These are phyloP conservation scores for Peronospora farinosa DNA, from an alignment of 352 stramenopile species.

Conservation along the genomic window DNA sequence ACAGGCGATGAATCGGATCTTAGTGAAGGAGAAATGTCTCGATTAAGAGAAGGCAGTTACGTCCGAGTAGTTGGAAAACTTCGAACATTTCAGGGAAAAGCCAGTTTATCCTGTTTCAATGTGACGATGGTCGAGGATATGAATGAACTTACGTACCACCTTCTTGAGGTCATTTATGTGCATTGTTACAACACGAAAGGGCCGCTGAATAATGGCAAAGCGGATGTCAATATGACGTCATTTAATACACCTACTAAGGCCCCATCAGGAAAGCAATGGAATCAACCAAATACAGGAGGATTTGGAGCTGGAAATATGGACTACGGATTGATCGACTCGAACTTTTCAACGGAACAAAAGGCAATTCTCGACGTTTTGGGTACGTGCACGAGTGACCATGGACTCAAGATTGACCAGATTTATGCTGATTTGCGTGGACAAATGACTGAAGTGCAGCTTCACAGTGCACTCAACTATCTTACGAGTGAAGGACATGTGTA, in stretches of 20 bases:
- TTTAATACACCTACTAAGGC: conserved; percentile 41
- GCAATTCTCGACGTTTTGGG: conserved; percentile 73
- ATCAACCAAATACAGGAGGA: conserved; percentile 19
- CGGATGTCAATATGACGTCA: conserved; percentile 24
- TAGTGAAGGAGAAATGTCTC: conserved; percentile 49
- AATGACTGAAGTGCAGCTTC: conserved; percentile 62
- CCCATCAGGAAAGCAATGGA: conserved; percentile 12
- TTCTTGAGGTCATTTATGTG: conserved; percentile 90
- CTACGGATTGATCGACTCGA: conserved; percentile 64
- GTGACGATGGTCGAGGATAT: conserved; percentile 82
- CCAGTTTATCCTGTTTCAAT: conserved; percentile 82
- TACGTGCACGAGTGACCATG: conserved; percentile 62
- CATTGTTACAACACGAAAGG: conserved; percentile 84
- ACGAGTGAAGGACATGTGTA: conserved; percentile 87
- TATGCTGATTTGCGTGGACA: conserved; percentile 48
- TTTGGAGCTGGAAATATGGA: conserved; percentile 37
- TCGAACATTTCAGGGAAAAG: conserved; percentile 86
- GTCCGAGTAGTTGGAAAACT: conserved; percentile 89
- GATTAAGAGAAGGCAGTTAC: conserved; percentile 78
- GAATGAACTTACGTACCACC: conserved; percentile 95
- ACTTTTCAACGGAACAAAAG: conserved; percentile 71
- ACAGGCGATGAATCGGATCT: conserved; percentile 81
- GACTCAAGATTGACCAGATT: conserved; percentile 81
- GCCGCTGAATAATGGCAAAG: conserved; percentile 28
- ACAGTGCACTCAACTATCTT: conserved; percentile 69